phyloP scores from a whole-genome alignment of 2,329 filamentous ascomycete species.

The Fusarium foetens region DNA sequence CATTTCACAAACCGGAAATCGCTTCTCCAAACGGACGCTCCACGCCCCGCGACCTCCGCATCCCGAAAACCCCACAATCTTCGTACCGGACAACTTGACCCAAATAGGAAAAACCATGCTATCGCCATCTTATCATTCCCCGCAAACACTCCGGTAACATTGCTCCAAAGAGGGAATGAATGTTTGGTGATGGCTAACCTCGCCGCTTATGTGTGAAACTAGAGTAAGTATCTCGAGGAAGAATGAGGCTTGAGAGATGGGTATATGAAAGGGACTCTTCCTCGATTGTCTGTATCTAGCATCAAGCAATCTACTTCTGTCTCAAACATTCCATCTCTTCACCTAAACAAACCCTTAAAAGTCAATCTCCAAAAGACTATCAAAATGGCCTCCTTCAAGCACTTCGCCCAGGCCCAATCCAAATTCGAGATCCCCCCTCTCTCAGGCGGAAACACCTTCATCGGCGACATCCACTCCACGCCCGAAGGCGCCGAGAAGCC shows the following conservation, averaged over 20 bases:
- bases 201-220: not conserved
- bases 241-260: not conserved
- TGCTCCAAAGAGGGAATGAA: constrained; percentile 31
- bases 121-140: constrained; percentile 21
- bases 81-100: constrained; percentile 23
- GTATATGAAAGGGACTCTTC: constrained; percentile 25
- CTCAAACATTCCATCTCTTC: constrained; percentile 3
- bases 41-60: not conserved
- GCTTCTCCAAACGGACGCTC: constrained; percentile 27
- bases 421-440: constrained; percentile 72
- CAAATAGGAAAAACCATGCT: constrained; percentile 35
- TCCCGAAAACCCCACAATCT: constrained; percentile 12
- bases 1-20: constrained; percentile 17
- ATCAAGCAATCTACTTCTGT: not conserved
- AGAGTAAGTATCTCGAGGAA: not conserved
- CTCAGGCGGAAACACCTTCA: constrained; percentile 73
- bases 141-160: constrained; percentile 20
- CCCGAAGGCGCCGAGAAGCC: constrained; percentile 67
- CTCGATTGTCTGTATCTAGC: not conserved
- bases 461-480: constrained; percentile 70
- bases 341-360: not conserved
- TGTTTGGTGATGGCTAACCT: not conserved
- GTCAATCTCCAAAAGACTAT: not conserved
- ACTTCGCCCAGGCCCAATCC: constrained; percentile 67
- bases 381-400: constrained; percentile 57